Evolutionary conservation across 495 filamentous ascomycete genomes (phyloP), one percentile per base, ranked within the genome.

Genomic region (Pseudotulostoma volvatum): DNA sequence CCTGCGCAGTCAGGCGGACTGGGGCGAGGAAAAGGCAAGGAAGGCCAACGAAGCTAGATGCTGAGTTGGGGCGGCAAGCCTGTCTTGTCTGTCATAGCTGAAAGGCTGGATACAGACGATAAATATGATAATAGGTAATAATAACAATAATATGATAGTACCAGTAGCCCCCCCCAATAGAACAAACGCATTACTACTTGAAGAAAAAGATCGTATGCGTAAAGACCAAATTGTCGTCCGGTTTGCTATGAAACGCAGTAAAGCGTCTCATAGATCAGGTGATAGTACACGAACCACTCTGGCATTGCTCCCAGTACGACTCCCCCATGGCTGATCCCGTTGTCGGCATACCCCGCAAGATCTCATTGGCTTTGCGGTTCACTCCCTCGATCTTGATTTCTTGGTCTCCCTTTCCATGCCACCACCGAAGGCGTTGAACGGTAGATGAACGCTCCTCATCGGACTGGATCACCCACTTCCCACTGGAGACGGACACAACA

Each of bases 391-490:
- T 66, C 44, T 69, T 83, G 45, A 96, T 67, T 15, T 64, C 70
- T 58, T 96, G 88, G 42, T 84, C 69, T 0, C 88, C 92, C 33
- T 75, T 76, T 2, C 70, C 76, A 58, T 96, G 85, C 84, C 83
- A 93, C 90, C 90, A 97, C 45, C 68, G 68, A 18, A 97, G 61
- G 34, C 71, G 66, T 55, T 92, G 90, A 15, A 80, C 48, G 49
- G 72, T 61, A n/a, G 71, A 69, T 1, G 67, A 68, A 46, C 79
- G 67, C 9, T 73, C 66, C 18, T 86, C 79, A 19, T 81, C 75
- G 11, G 59, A 67, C 49, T 76, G 77, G 48, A 93, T 80, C 18
- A 76, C 72, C 87, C 86, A 95, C 49, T 88, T 90, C 1, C 92
- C 92, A 3, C 79, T 79, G 50, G 73, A 85, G 34, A 85, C 77